A percentile compares a stretch with the other conserved stretches of the same genome.
Evolutionary conservation across 306 rosid genomes (phyloP).

Genomic region (Sindora glabra): DNA sequence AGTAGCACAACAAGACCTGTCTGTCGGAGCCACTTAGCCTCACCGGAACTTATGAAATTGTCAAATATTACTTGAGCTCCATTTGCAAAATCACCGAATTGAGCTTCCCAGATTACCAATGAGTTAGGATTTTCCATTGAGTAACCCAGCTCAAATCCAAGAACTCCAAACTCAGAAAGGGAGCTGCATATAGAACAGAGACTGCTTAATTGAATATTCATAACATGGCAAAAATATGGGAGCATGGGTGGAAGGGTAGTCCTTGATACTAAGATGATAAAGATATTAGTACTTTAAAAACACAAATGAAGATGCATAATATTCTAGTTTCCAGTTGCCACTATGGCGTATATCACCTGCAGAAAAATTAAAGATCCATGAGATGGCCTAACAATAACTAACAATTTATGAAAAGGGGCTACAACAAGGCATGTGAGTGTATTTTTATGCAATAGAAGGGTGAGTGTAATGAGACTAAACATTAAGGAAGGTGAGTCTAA

Average conservation of each 20-base stretch:
- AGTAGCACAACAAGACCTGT: slow-evolving; percentile 84
- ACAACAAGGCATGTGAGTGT: too few species aligned
- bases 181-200: slow-evolving; percentile 53
- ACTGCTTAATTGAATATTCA: not conserved
- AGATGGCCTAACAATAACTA: not conserved
- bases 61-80: slow-evolving; percentile 97
- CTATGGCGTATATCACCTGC: not conserved
- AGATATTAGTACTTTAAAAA: not conserved
- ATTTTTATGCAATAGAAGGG: too few species aligned
- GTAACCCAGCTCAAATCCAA: slow-evolving; percentile 93
- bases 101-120: slow-evolving; percentile 97
- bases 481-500: too few species aligned
- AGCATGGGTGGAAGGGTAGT: not conserved
- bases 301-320: not conserved
- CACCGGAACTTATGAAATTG: slow-evolving; percentile 89
- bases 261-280: not conserved
- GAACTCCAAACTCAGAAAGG: slow-evolving; percentile 93
- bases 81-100: slow-evolving; percentile 90
- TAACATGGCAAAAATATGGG: not conserved
- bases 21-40: slow-evolving; percentile 94
- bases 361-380: not conserved
- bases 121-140: slow-evolving; percentile 95
- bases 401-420: not conserved
- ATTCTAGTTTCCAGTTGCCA: not conserved
- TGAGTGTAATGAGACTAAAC: not conserved